Base-by-base conservation (phyloP, 805 yeast genomes). In the Wickerhamiella alocasiicola region DNA sequence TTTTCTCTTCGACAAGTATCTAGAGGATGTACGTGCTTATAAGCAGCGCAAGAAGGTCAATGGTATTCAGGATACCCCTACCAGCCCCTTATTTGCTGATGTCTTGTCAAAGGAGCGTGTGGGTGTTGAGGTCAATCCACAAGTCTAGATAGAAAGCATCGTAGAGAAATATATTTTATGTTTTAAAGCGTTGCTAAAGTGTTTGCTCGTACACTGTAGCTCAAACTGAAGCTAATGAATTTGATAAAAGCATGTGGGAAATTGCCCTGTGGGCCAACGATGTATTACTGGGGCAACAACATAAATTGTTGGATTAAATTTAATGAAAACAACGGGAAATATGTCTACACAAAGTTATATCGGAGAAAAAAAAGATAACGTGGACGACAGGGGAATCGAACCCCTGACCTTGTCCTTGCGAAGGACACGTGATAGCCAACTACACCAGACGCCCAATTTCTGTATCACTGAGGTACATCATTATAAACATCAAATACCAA, bases 1-100 rank as follows among this genome's bases (percentile, higher is more conserved):
- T 2, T 83, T 76, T 64, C 68, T 91, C 61, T 91, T 91, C 53
- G 97, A 91, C 68, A 83, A 77, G 62, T 91, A 82, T 64, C 76
- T 91, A 53, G 72, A 67, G 28, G 69, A 78, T 55, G 78, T 91
- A 48, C 68, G 65, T 35, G 64, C 63, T 35, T 84, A 72, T 68
- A 71, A 68, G 56, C 59, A 57, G 39, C 55, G 61, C 41, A 63
- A 62, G 53, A 55, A 55, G 31, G 62, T 69, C 44, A 57, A 67
- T 41, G 68, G 67, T 39, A 64, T 65, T 44, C 66, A 53, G 35
- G 55, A 56, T 26, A 49, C 53, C 36, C 49, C 55, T 1, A 64
- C 64, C 53, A 61, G 63, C 45, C 70, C 72, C 41, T 50, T 55
- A 41, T 51, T 63, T 42, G 56, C 61, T 9, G 67, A 62, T 40